A percentile compares a stretch with the other conserved stretches of the same genome.
Evolutionary conservation across 345 rosid species (phyloP).

Genomic region (Rhodomyrtus tomentosa): DNA sequence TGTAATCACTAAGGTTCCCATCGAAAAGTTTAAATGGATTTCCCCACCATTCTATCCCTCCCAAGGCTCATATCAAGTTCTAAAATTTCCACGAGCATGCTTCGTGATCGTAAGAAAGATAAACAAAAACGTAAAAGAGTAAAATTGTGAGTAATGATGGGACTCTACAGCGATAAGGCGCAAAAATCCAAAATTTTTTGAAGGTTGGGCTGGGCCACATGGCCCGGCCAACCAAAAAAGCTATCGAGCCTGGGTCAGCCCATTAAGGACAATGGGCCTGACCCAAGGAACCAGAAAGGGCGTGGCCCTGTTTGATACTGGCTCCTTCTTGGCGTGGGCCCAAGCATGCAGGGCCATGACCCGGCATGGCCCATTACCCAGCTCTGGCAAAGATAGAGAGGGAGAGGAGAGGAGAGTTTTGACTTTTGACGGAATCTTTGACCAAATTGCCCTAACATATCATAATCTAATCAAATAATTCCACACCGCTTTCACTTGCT

Average conservation of each 20-base stretch:
- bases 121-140: no score
- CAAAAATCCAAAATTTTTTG: not conserved
- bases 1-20: no score
- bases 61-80: no score
- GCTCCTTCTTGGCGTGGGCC: not conserved
- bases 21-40: no score
- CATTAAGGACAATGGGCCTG: not conserved
- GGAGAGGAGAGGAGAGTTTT: not conserved
- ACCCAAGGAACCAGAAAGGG: not conserved
- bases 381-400: not conserved
- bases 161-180: not conserved
- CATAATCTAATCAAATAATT: not conserved
- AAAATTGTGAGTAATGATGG: no score
- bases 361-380: not conserved
- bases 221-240: not conserved
- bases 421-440: not conserved
- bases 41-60: no score
- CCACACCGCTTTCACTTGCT: rapidly evolving
- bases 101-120: no score
- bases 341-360: not conserved
- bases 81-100: no score
- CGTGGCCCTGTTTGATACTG: not conserved
- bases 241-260: not conserved
- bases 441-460: not conserved
- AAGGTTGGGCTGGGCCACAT: not conserved